Evolutionary conservation across 345 rosid genomes (phyloP), one percentile per base, ranked within the genome.

Genomic region (Melaleuca alternifolia): DNA sequence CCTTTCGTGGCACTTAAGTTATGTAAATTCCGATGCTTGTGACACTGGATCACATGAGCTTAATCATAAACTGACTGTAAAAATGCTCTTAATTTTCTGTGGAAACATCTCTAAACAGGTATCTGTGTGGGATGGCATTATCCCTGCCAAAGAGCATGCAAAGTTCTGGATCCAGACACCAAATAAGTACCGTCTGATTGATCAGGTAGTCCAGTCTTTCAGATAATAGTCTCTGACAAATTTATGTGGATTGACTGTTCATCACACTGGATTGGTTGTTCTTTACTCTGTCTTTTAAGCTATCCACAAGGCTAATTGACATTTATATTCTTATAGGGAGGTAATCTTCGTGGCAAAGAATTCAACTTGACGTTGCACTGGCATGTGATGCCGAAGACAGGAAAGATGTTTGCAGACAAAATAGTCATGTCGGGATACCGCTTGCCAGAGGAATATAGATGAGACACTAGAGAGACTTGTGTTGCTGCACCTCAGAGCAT

Each of bases 341-440:
- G 92, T 82, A 95, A 92, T 87, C 98, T 96, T 54, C 95, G 96
- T 0, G 98, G 98, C 10, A 95, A 95, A 88, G 93, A 92, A 12
- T 96, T 95, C 95, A 96, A 96, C 90, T 88, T 96, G 91, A 95
- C 99, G 11, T 89, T 96, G 90, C 99, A 93, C 85, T 96, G 99
- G 98, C 98, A 96, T 87, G 97, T 96, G 53, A 96, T 96, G 99
- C 98, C 99, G 37, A 96, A 95, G 91, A 94, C 98, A 0, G 98
- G 99, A 82, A 95, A 95, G 93, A 96, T 96, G 97, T 92, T 95
- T 88, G 94, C 95, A 9, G 91, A 94, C 89, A 94, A 96, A 88
- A 85, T 95, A 62, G 95, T 94, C 86, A 88, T 94, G 93, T 57
- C 98, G 51, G 99, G 98, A 57, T 95, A 92, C 91, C 92, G 87